These are phyloP conservation scores for Patellaria atrata DNA, from an alignment of 495 filamentous ascomycete species.

Conservation along the genomic window DNA sequence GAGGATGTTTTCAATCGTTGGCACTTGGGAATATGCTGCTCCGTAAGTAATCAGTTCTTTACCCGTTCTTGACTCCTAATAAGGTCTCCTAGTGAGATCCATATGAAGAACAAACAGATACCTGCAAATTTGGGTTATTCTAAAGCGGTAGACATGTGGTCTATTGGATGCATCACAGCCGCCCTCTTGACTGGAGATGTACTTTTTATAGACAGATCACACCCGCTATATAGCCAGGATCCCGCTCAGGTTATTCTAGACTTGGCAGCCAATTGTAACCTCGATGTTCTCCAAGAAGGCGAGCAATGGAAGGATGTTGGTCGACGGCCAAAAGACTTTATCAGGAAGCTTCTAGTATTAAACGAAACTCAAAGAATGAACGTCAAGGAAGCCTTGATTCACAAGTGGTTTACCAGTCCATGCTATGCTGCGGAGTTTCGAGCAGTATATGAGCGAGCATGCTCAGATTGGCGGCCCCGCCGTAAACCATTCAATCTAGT, in stretches of 20 bases:
- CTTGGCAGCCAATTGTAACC: constrained; percentile 20
- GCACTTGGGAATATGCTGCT: constrained; percentile 51
- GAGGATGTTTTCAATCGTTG: constrained; percentile 47
- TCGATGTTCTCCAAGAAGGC: constrained; percentile 23
- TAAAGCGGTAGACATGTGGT: constrained; percentile 49
- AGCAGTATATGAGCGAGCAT: constrained; percentile 32
- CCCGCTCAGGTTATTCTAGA: constrained; percentile 15
- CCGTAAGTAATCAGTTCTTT: constrained; percentile 42
- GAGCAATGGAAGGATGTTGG: constrained; percentile 28
- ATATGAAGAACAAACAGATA: constrained; percentile 18
- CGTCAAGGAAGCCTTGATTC: constrained; percentile 38
- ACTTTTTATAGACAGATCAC: constrained; percentile 25
- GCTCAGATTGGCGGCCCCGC: constrained; percentile 34
- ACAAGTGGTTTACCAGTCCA: constrained; percentile 45
- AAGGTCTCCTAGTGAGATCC: constrained; percentile 21
- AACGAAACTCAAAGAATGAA: constrained; percentile 38
- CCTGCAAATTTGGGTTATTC: constrained; percentile 37
- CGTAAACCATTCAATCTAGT: constrained; percentile 15
- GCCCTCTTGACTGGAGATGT: constrained; percentile 36
- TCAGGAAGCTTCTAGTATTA: constrained; percentile 37
- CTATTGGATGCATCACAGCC: constrained; percentile 39
- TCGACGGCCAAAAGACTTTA: constrained; percentile 36
- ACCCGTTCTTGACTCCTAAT: constrained; percentile 21
- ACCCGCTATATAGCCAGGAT: constrained; percentile 9
- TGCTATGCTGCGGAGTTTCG: constrained; percentile 30